Evolutionary conservation across 768 basidiomycete genomes (phyloP), one percentile per base, ranked within the genome.

Genomic region (Coprinopsis cinerea): DNA sequence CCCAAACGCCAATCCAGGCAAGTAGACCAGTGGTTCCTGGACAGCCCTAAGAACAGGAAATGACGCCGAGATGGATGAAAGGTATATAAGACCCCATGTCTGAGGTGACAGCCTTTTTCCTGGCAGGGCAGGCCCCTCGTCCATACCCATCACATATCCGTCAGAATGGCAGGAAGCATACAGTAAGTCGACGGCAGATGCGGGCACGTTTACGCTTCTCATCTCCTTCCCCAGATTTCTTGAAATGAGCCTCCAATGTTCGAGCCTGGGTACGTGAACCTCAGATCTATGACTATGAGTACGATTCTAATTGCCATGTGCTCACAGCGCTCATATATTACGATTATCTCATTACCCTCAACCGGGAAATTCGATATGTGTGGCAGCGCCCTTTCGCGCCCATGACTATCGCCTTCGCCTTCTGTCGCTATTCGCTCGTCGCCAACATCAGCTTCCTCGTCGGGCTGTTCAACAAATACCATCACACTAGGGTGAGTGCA

Each of bases 291-390:
- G 32, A 32, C 20, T 18, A 45, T 45, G 3, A 14, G 7, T 45
- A 45, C 5, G 15, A 22, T 30, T 18, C 18, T 32, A 32, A 45
- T 27, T 27, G 17, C 9, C 22, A 20, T 34, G 15, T 22, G 22
- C 20, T 23, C 35, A 15, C 40, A 51, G 49, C 49, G 28, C 35
- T 51, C 27, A 28, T 51, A 9, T 51, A 44, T 24, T 53, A 53
- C 27, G 35, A 42, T 24, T 48, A 49, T 35, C 46, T 57, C 48
- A 51, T 53, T 47, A 53, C 52, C 10, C 42, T 53, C 23, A 26
- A 44, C 18, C 45, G 42, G 18, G 52, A 53, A 25, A 39, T 53
- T 34, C 26, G 22, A 7, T 53, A 48, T 34, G 48, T 53, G n/a
- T 53, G 52, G 52, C 40, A 44, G 23, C 9, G 41, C 4, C 28